A percentile compares a stretch with the other conserved stretches of the same genome.
phyloP scores from a whole-genome alignment of 352 stramenopile genomes.

The Proteromonas lacertae region DNA sequence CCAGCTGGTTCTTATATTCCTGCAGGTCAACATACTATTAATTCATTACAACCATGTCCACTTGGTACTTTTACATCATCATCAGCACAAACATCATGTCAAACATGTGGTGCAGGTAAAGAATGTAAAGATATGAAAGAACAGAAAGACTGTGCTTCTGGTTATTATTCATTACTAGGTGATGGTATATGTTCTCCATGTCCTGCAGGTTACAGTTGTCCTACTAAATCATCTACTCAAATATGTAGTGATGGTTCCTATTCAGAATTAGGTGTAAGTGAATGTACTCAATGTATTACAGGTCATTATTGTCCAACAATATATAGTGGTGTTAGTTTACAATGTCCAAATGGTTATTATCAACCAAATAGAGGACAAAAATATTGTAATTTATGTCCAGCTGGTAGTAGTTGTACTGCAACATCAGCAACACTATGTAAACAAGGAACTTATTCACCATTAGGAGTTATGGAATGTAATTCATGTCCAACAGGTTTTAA shows the following conservation, averaged over 20 bases:
- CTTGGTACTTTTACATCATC: no score
- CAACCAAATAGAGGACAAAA: constrained; percentile 17
- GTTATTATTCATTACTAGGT: constrained; percentile 17
- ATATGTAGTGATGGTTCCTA: no score
- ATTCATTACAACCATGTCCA: no score
- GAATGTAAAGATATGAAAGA: no score
- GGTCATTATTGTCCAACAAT: constrained; percentile 1
- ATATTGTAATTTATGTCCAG: constrained; percentile 17
- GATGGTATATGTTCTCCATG: constrained; percentile 23
- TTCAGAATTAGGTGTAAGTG: neutral
- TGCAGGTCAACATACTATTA: no score
- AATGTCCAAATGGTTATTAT: constrained; percentile 22
- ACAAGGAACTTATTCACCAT: constrained; percentile 5
- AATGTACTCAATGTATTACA: constrained; percentile 4
- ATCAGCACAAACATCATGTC: no score
- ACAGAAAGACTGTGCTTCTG: constrained; percentile 1
- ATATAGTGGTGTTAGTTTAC: neutral
- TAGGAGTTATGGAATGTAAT: constrained; percentile 5
- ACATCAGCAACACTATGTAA: neutral
- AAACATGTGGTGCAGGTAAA: no score
- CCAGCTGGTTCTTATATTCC: no score
- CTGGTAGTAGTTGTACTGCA: constrained; percentile 6
- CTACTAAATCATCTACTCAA: constrained; percentile 7
- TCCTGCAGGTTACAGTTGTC: constrained; percentile 33
- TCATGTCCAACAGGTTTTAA: constrained; percentile 9